Evolutionary conservation across 805 yeast species (phyloP).

Genomic region (Metschnikowia borealis): DNA sequence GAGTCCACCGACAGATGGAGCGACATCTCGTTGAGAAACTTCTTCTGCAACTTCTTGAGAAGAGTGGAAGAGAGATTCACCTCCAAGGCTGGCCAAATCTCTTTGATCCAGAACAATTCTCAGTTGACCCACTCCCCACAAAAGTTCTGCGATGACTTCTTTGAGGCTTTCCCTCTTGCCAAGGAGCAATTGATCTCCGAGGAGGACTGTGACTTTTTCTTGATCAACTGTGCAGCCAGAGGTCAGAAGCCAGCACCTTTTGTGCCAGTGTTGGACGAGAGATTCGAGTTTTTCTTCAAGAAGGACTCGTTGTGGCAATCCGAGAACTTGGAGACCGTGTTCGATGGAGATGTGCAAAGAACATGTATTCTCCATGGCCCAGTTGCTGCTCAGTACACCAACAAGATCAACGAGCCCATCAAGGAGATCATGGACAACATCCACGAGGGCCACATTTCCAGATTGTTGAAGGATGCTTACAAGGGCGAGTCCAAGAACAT

Average conservation of each 20-base stretch:
- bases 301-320: conserved; percentile 99
- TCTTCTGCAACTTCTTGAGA: conserved; percentile 80
- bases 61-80: conserved; percentile 97
- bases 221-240: conserved; percentile 77
- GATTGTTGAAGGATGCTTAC: conserved; percentile 66
- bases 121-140: conserved; percentile 65
- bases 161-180: conserved; percentile 68
- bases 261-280: conserved; percentile 90
- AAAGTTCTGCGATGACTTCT: conserved; percentile 53
- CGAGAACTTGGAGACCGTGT: conserved; percentile 93
- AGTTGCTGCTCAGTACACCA: conserved; percentile 92
- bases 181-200: conserved; percentile 82
- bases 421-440: conserved; percentile 82
- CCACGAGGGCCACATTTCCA: conserved; percentile 83
- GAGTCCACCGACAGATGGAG: conserved; percentile 80
- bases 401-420: conserved; percentile 86
- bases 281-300: conserved; percentile 94
- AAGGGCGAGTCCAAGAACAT: conserved; percentile 63
- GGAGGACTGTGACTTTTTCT: conserved; percentile 92
- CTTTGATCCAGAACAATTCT: conserved; percentile 70
- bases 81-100: conserved; percentile 44
- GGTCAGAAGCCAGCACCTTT: conserved; percentile 96
- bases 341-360: conserved; percentile 93
- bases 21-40: conserved; percentile 78
- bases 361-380: conserved; percentile 99